Evolutionary conservation across 371 early-diverging fungal genomes (phyloP), one percentile per base, ranked within the genome.

Genomic region (Mucor ambiguus): DNA sequence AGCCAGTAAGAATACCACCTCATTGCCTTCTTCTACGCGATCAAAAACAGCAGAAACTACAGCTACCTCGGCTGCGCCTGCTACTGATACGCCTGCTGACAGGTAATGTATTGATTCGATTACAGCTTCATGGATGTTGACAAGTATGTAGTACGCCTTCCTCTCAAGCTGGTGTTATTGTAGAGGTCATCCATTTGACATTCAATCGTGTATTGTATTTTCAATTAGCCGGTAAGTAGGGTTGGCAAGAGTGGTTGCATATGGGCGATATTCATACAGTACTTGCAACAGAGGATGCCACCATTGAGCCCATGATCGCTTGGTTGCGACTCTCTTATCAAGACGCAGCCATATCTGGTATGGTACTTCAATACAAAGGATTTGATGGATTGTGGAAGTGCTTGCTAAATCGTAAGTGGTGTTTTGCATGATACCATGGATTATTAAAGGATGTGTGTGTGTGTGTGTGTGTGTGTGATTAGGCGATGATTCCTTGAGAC

Each of bases 281-380:
- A 1, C 32, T 30, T n/a, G 4, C 16, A 52, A 37, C 66, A 83
- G 83, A 75, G 29, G 81, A 83, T 64, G 83, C 81, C 2, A 83
- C 83, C 4, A 83, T 83, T 64, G 83, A 83, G n/a, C 83, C 83
- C 7, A 63, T 83, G 60, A 63, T 83, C 33, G 75, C 76, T 32
- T 81, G 83, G 69, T 61, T 83, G 57, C 69, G 79, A 38, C 63
- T 79, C 16, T 80, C 83, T 4, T 83, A 78, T 63, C 71, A 75
- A 55, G 83, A 83, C 64, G 60, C 64, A 22, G 70, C 75, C 26
- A 79, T 83, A 28, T 80, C 83, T 26, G 83, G 83, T 10, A 83
- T 83, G 76, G 76, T 75, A 2, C 58, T 75, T 32, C 76, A 75
- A 49, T 75, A 75, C 32, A 75, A 75, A 61, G 76, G 76, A 12